Base-by-base conservation (phyloP, 257 asterid species). In the Datura wrightii region DNA sequence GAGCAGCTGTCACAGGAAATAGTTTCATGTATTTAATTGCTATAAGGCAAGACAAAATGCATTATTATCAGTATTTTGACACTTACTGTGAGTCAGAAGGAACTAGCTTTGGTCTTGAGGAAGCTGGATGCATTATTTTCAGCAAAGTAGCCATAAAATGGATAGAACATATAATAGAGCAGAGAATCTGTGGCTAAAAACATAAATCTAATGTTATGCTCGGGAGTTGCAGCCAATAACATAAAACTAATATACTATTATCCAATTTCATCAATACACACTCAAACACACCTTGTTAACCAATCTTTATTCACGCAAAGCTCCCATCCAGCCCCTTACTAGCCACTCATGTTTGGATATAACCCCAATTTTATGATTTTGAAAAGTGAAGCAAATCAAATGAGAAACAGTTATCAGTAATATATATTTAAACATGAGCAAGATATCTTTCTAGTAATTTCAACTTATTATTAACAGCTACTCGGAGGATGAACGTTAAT, bases 71-170 rank as follows among this genome's bases (percentile, higher is more conserved):
- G 3, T 2, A 2, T n/a, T 34, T 44, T n/a, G 3, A 72, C 80
- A 0, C 10, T 44, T 72, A 24, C 58, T 46, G 79, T n/a, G n/a
- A 46, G 15, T 50, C 36, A 44, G 39, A 72, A 72, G 44, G 41
- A 72, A 44, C 80, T 19, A 72, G 46, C 41, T 72, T 72, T 19
- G 19, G 58, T 72, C n/a, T 58, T 10, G 58, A 44, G 80, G 80
- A 71, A 46, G 36, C 58, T 46, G 58, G 58, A 19, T 72, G 8
- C 80, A 46, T 39, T 44, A 72, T 42, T 72, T 42, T 72, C 56
- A 72, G 80, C n/a, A 9, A 46, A 72, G 46, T n/a, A n/a, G 39
- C 58, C 16, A 44, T 44, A 24, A 10, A 72, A 72, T 72, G 18
- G 6, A 46, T 46, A 72, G 10, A 44, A n/a, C 80, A n/a, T 19